Evolutionary conservation across 2,329 filamentous ascomycete species (phyloP).

Genomic region (Aspergillus sp.): DNA sequence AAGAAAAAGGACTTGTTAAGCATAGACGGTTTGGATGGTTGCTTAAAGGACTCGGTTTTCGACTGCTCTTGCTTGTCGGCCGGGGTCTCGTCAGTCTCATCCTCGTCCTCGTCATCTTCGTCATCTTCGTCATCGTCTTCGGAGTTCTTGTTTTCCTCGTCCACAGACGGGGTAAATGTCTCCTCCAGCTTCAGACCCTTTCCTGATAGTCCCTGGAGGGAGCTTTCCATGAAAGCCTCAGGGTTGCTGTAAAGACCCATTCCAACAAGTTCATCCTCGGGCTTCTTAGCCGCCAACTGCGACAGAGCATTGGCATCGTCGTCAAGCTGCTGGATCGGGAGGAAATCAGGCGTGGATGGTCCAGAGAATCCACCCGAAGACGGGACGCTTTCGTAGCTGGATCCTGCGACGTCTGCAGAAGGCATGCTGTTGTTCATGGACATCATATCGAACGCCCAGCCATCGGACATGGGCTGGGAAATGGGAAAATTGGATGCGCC

Average conservation of each 20-base stretch:
- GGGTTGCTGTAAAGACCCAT: conserved; percentile 77
- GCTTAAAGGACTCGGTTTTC: conserved; percentile 9
- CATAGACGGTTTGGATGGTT: conserved; percentile 16
- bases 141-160: conserved; percentile 55
- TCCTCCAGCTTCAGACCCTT: conserved; percentile 79
- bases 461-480: conserved; percentile 21
- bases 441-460: conserved; percentile 28
- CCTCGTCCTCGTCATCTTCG: conserved; percentile 12
- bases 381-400: conserved; percentile 29
- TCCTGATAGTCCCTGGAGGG: conserved; percentile 54
- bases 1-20: conserved; percentile 30
- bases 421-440: conserved; percentile 28
- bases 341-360: conserved; percentile 34
- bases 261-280: conserved; percentile 70
- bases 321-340: conserved; percentile 31
- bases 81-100: conserved; percentile 1
- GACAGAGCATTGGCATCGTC: conserved; percentile 28
- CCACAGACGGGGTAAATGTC: conserved; percentile 63
- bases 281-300: conserved; percentile 51
- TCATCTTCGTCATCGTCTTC: conserved; percentile 51
- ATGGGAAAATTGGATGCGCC: conserved; percentile 13
- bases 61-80: conserved; percentile 7
- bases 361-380: conserved; percentile 30
- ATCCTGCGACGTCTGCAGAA: conserved; percentile 22
- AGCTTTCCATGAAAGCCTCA: conserved; percentile 52